Evolutionary conservation across 1,139 yeast species (phyloP).

Genomic region (Suhomyces ambrosiae): DNA sequence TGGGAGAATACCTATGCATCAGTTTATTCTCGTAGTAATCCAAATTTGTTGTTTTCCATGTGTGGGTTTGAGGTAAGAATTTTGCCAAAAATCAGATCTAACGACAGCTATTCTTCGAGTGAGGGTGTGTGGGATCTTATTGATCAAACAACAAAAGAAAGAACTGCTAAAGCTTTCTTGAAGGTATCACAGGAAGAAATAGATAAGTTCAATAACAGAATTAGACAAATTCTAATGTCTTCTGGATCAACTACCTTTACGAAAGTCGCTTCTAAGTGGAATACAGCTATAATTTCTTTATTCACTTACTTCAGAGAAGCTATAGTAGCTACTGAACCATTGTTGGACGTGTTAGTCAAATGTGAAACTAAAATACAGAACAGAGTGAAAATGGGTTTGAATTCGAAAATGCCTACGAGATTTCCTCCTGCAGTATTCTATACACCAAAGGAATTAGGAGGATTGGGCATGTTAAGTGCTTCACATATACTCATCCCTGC

Average conservation of each 20-base stretch:
- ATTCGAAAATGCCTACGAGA: conserved; percentile 97
- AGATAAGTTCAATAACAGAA: conserved; percentile 76
- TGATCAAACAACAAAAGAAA: conserved; percentile 70
- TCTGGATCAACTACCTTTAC: conserved; percentile 96
- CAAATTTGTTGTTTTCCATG: conserved; percentile 85
- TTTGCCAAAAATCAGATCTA: conserved; percentile 67
- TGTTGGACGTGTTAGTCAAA: conserved; percentile 81
- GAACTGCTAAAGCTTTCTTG: conserved; percentile 87
- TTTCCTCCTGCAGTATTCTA: conserved; percentile 99
- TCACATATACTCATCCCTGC: conserved; percentile 94
- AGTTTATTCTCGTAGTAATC: conserved; percentile 87
- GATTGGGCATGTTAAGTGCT: conserved; percentile 96
- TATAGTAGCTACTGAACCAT: conserved; percentile 74
- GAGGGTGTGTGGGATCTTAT: conserved; percentile 94
- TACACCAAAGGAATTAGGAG: conserved; percentile 96
- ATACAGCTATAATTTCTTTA: conserved; percentile 82
- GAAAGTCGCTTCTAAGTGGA: conserved; percentile 95
- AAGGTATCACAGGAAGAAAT: conserved; percentile 83
- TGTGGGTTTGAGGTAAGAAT: conserved; percentile 94
- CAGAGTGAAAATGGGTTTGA: conserved; percentile 89
- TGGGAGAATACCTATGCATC: conserved; percentile 88
- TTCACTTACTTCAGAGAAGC: conserved; percentile 95
- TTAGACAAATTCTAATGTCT: conserved; percentile 89
- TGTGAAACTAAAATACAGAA: conserved; percentile 95
- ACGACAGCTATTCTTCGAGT: conserved; percentile 47